A percentile compares a stretch with the other conserved stretches of the same genome.
phyloP scores from a whole-genome alignment of 169 alveolate species.

The Cryptosporidium xiaoi region DNA sequence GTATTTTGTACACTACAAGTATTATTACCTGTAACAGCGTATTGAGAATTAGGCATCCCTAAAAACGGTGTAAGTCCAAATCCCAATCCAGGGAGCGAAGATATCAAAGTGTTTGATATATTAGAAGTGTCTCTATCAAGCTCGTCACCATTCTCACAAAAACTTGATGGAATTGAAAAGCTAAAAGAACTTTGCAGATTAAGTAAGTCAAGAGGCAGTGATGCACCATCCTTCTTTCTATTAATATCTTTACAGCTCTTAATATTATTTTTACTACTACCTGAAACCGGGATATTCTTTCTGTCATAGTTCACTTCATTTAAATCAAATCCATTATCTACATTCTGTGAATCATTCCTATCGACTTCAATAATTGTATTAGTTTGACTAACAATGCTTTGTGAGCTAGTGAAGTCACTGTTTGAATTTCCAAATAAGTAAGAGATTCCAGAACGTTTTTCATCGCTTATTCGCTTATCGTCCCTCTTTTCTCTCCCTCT shows the following conservation, averaged over 20 bases:
- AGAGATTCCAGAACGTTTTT: too few relatives aligned
- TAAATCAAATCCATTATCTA: not conserved
- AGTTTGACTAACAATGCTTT: not conserved
- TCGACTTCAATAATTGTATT: not conserved
- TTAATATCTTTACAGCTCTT: not conserved
- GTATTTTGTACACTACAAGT: too few relatives aligned
- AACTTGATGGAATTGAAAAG: too few relatives aligned
- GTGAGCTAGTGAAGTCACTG: not conserved
- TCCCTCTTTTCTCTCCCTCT: too few relatives aligned
- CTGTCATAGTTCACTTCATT: too few relatives aligned
- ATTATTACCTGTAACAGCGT: conserved; percentile 11
- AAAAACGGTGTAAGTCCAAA: conserved; percentile 64
- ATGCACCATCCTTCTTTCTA: not conserved
- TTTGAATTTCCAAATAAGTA: too few relatives aligned
- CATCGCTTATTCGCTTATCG: too few relatives aligned
- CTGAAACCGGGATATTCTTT: too few relatives aligned
- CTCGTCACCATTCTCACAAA: not conserved
- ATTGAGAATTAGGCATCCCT: conserved; percentile 66
- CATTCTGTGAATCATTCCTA: not conserved
- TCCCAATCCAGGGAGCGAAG: conserved; percentile 72
- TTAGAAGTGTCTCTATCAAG: not conserved
- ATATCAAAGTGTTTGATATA: conserved; percentile 25
- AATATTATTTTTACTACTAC: not conserved
- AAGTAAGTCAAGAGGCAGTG: too few relatives aligned
- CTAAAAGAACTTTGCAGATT: too few relatives aligned